Base-by-base conservation (phyloP, 2,329 filamentous ascomycete genomes). In the Aspergillus sp. region DNA sequence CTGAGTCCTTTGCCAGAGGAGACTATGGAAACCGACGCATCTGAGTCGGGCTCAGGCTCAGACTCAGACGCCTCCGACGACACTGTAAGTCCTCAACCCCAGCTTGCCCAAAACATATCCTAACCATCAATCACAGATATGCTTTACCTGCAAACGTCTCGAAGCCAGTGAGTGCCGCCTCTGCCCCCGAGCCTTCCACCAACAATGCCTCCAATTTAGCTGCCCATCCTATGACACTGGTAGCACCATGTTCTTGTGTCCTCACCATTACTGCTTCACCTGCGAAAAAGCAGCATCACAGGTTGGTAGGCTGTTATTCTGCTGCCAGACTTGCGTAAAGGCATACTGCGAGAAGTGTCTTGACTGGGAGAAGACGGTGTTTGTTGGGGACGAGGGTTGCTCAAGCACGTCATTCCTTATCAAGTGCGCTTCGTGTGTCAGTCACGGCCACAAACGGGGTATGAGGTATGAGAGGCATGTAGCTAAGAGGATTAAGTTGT, bases 321-420 rank as follows among this genome's bases (percentile, higher is more conserved):
- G 75, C 19, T 83, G 80, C 56, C 69, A 76, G 7, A 79, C 72
- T 69, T 84, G 80, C 52, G 72, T 76, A 23, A 63, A 64, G 2
- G 78, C 74, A 0, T 82, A 72, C 54, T 84, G 80, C 55, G 80
- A 83, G 47, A 75, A 81, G 41, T 83, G 80, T 55, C 58, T 83
- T 0, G 72, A 81, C 43, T 81, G 76, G 64, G 69, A 76, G 3
- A 65, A 67, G 2, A 70, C 73, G 0, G 65, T 67, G 3, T 70
- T 82, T 0, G 58, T 82, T 10, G 79, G 76, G 15, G 7, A 13
- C 10, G 23, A n/a, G 13, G 33, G 13, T 7, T 35, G 33, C 15
- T 35, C 33, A 5, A 17, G 33, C 15, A 30, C 25, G 25, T 5
- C n/a, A 5, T 35, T 43, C 15, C 32, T n/a, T 43, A n/a, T 43